Conservation (phyloP, 2,329 filamentous ascomycete genomes). For the Aspergillus sergii region DNA sequence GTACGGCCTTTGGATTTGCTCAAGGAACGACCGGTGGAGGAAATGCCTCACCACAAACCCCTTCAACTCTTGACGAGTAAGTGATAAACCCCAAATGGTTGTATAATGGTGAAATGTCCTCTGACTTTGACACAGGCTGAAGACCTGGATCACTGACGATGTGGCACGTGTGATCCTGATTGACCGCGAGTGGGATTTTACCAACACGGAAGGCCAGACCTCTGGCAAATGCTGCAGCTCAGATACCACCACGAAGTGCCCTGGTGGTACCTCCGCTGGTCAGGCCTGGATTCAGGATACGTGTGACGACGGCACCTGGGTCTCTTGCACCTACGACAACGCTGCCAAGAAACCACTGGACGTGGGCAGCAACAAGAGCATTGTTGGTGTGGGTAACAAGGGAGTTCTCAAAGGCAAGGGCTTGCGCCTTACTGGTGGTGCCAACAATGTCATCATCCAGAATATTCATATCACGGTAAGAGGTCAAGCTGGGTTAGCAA, state of each 20-base stretch:
- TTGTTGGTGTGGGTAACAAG: conserved; percentile 55
- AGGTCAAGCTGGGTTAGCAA: not conserved
- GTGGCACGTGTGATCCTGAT: conserved; percentile 13
- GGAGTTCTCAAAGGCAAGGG: conserved; percentile 62
- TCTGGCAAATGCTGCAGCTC: conserved; percentile 37
- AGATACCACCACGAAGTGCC: conserved; percentile 9
- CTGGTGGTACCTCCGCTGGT: conserved; percentile 11
- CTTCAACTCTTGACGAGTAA: not conserved
- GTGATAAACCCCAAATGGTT: not conserved
- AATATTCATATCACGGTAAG: conserved; percentile 15
- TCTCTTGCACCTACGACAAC: conserved; percentile 51
- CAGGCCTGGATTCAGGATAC: conserved; percentile 13
- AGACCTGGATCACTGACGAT: conserved; percentile 17
- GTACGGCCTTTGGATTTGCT: conserved; percentile 2
- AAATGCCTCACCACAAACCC: not conserved
- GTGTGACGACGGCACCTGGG: conserved; percentile 29
- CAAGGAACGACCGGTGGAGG: conserved; percentile 6
- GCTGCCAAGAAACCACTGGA: conserved; percentile 53
- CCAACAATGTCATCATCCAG: conserved; percentile 62
- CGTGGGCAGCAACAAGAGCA: conserved; percentile 59
- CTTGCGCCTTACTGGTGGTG: conserved; percentile 48
- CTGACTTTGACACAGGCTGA: not conserved
- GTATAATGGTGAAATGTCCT: too few relatives aligned
- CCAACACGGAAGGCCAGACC: conserved; percentile 36
- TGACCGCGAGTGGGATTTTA: conserved; percentile 18